Conservation (phyloP, 192 early-diverging fungal species). For the Coemansia nantahalensis region DNA sequence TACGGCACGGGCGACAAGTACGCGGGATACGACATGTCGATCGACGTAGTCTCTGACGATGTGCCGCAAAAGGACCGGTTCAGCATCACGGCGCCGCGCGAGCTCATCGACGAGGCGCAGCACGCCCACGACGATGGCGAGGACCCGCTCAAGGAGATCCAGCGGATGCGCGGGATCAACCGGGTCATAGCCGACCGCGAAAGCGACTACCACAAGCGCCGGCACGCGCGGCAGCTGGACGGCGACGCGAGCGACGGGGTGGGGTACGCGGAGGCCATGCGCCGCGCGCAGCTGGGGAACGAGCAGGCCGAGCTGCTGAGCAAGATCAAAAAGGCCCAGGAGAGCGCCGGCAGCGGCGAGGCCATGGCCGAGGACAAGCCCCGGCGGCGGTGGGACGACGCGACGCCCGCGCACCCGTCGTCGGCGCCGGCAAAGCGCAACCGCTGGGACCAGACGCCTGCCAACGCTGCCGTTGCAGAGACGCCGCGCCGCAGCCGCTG, state of each 20-base stretch:
- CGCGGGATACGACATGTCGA: conserved; percentile 66
- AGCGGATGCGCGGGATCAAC: conserved; percentile 40
- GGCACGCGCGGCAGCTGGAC: conserved; percentile 75
- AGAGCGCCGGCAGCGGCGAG: conserved; percentile 53
- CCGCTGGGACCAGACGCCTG: conserved; percentile 71
- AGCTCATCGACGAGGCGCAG: conserved; percentile 68
- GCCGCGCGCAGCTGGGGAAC: conserved; percentile 78
- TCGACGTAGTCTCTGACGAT: conserved; percentile 14
- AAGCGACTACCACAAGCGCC: conserved; percentile 81
- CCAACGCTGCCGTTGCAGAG: conserved; percentile 41
- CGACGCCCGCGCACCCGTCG: conserved; percentile 62
- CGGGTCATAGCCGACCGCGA: conserved; percentile 80
- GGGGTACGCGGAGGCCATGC: conserved; percentile 84
- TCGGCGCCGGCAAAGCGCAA: conserved; percentile 49
- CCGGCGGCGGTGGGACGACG: conserved; percentile 86
- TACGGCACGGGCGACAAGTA: conserved; percentile 66
- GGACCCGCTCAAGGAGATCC: conserved; percentile 65
- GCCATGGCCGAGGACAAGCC: conserved; percentile 47
- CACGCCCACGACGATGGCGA: conserved; percentile 49
- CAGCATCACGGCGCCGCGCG: conserved; percentile 77
- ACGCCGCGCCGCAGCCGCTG: conserved; percentile 55
- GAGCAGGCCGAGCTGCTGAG: conserved; percentile 71
- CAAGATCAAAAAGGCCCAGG: conserved; percentile 68
- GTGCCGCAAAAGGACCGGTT: conserved; percentile 57
- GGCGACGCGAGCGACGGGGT: conserved; percentile 69